phyloP scores from a whole-genome alignment of 23 red algal species.

The Chondrus crispus region DNA sequence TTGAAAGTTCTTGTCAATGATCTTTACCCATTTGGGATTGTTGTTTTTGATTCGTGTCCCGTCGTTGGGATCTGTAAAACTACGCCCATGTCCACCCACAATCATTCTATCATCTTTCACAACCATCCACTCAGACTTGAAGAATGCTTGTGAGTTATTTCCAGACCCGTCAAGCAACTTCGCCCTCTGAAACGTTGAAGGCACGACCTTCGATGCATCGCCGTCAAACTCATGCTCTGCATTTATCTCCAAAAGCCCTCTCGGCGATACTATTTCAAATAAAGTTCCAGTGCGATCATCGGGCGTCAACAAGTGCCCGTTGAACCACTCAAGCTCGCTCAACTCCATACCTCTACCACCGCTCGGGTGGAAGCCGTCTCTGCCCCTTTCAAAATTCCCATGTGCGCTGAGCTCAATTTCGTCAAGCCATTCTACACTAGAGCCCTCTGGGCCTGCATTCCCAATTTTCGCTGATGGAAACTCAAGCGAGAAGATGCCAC shows the following conservation, averaged over 20 bases:
- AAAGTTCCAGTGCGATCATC: conserved; percentile 81
- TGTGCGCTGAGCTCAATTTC: background rate
- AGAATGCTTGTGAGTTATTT: conserved; percentile 33
- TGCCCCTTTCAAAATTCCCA: background rate
- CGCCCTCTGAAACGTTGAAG: conserved; percentile 15
- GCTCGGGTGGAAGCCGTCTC: background rate
- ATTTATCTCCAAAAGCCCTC: background rate
- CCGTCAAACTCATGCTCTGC: background rate
- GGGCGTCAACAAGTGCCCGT: conserved; percentile 33
- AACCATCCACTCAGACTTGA: conserved; percentile 92
- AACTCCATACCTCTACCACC: conserved; percentile 83
- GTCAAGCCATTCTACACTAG: background rate
- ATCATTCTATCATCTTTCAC: conserved; percentile 66
- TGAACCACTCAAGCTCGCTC: conserved; percentile 55
- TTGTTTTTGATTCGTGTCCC: conserved; percentile 57
- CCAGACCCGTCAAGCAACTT: background rate
- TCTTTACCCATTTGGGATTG: conserved; percentile 77
- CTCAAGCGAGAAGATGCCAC: background rate
- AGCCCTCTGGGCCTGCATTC: background rate
- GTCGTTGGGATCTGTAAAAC: conserved; percentile 45
- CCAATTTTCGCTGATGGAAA: background rate
- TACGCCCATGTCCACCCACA: conserved; percentile 74
- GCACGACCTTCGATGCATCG: background rate
- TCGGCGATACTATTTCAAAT: conserved; percentile 65
- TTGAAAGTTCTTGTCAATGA: background rate